A percentile compares a stretch with the other conserved stretches of the same genome.
Evolutionary conservation across 257 asterid species (phyloP).

Genomic region (Avicennia marina): DNA sequence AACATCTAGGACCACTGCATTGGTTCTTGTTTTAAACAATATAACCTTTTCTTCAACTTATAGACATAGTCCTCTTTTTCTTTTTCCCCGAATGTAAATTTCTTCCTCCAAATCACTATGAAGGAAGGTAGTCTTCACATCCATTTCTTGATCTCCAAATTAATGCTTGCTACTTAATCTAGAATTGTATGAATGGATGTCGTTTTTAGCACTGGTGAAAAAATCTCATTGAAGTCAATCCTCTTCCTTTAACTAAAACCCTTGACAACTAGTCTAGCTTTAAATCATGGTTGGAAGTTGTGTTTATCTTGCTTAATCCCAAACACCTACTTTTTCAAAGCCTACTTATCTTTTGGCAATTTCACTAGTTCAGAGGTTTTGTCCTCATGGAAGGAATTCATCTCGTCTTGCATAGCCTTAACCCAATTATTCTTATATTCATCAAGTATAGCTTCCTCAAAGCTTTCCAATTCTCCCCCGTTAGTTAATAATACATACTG

Average conservation of each 20-base stretch:
- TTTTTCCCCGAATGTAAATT: neutral
- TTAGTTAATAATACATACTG: slow-evolving; percentile 1
- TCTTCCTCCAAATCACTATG: neutral
- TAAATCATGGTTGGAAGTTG: neutral
- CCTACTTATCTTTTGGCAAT: neutral
- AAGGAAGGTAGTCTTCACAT: neutral
- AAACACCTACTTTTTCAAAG: neutral
- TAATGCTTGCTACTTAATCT: neutral
- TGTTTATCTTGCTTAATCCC: neutral
- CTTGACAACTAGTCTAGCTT: neutral
- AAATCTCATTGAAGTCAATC: neutral
- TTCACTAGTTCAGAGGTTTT: neutral
- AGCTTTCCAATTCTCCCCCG: slow-evolving; percentile 1
- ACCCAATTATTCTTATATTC: neutral
- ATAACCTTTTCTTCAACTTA: neutral
- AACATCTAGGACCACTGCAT: too few relatives aligned
- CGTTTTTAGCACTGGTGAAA: neutral
- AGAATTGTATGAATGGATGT: neutral
- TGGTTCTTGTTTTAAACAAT: neutral
- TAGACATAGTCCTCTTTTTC: neutral
- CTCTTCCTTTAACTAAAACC: neutral
- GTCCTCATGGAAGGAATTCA: neutral
- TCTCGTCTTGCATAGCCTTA: slow-evolving; percentile 8
- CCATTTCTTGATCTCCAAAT: neutral
- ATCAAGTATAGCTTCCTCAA: slow-evolving; percentile 7